Percentiles rank a stretch among this genome's conserved stretches.
phyloP scores from a whole-genome alignment of 2,329 filamentous ascomycete species.

The Trichoderma asperellum region DNA sequence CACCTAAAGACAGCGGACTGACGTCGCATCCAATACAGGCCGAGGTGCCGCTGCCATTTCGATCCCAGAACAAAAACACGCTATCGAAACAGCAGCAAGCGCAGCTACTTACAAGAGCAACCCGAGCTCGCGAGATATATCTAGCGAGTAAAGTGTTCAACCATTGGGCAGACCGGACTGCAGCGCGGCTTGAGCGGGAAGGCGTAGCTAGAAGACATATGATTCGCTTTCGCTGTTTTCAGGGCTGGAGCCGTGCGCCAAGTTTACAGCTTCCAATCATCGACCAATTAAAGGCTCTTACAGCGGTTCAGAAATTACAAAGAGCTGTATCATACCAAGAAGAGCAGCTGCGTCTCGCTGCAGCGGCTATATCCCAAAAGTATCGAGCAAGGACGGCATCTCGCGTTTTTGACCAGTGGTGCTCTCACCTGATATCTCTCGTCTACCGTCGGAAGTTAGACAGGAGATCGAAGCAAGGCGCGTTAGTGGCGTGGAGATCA shows the following conservation, averaged over 20 bases:
- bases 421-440: conserved; percentile 35
- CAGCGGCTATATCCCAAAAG: conserved; percentile 33
- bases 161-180: conserved; percentile 67
- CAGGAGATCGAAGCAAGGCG: conserved; percentile 31
- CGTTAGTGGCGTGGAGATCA: conserved; percentile 35
- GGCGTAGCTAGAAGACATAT: conserved; percentile 71
- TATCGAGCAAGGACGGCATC: conserved; percentile 34
- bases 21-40: background rate
- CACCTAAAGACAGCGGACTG: background rate
- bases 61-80: background rate
- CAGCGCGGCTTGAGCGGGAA: conserved; percentile 67
- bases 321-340: conserved; percentile 38
- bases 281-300: conserved; percentile 39
- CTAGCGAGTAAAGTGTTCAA: conserved; percentile 50
- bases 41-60: background rate
- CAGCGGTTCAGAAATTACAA: conserved; percentile 42
- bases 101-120: conserved; percentile 55
- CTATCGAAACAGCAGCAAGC: conserved; percentile 20
- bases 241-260: conserved; percentile 43
- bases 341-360: conserved; percentile 36
- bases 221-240: conserved; percentile 57
- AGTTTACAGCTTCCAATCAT: conserved; percentile 37
- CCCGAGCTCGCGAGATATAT: conserved; percentile 66
- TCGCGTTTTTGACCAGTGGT: conserved; percentile 38
- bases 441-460: conserved; percentile 32